Evolutionary conservation across 2,329 filamentous ascomycete species (phyloP), one percentile per base, ranked within the genome.

Genomic region (Eurotiales sp.): DNA sequence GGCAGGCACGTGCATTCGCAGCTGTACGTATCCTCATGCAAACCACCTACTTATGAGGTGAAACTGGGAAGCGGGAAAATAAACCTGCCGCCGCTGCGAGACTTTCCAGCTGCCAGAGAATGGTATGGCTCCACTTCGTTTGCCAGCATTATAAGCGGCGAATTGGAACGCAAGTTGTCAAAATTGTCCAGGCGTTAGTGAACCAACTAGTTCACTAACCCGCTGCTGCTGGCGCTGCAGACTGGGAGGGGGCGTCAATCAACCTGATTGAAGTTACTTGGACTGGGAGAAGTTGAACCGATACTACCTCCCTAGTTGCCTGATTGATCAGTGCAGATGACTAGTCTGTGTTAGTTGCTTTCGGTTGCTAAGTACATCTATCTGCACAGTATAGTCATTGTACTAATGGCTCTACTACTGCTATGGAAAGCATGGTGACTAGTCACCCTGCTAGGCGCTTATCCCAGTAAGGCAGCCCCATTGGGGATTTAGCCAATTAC

Each of bases 381-480:
- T 37, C 34, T 37, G 34, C 34, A 37, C 5, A 15, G 30, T 32
- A 14, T 8, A n/a, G 30, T 15, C 30, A 41, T 41, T 15, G n/a
- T n/a, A n/a, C n/a, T n/a, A n/a, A n/a, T n/a, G n/a, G n/a, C n/a
- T n/a, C n/a, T n/a, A n/a, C n/a, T n/a, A n/a, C 12, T 29, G 40
- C 22, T 17, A 42, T 27, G 40, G 4, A 41, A 6, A 21, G 37
- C 34, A 22, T 41, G 23, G 32, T 17, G 34, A 40, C 42, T 47
- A n/a, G n/a, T n/a, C n/a, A n/a, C n/a, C n/a, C 41, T 51, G 15
- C 12, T 21, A 46, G 34, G 37, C 50, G 50, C 50, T 42, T 51
- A 51, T 7, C 36, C 29, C 43, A 27, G 34, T 46, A 37, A 15
- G 36, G 34, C 23, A 41, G 41, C 14, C 39, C 17, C 4, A 40